Base-by-base conservation (phyloP, 2,329 filamentous ascomycete genomes). In the Fusarium sp. region DNA sequence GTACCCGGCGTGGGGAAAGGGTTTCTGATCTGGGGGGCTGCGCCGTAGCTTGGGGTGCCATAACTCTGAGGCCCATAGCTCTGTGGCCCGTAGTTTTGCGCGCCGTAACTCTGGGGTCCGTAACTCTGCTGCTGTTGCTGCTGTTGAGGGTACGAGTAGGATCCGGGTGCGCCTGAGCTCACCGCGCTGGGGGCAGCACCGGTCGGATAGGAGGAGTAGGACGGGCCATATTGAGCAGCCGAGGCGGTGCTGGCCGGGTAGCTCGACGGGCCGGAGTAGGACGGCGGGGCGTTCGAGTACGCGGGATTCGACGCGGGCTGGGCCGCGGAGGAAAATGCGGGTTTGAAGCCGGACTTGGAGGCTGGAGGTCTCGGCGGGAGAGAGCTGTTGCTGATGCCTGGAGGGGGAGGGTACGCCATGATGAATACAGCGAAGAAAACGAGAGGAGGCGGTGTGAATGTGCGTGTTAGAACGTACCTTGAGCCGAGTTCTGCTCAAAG, bases 351-450 rank as follows among this genome's bases (percentile, higher is more conserved):
- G 28, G 75, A 75, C 78, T 75, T 73, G 68, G 90, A 85, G 55
- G 90, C 88, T 43, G 93, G 93, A 66, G 93, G 94, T 74, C 92
- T 91, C 68, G 93, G 90, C 71, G 94, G 94, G 40, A 97, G 91
- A 74, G 79, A 80, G 76, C 39, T 72, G 73, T 79, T 81, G 77
- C 71, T 80, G 76, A 83, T 81, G 76, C 92, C 92, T 94, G 93
- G 92, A 92, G 92, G 92, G 79, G 91, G 91, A 83, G 92, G 91
- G 88, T 94, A 94, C 83, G 92, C 91, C 93, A 95, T 95, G 88
- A 90, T 90, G 88, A 90, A 90, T 83, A 86, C 82, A 76, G 71
- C 70, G 73, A 61, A 72, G 41, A 62, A 48, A 65, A 68, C 51
- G 59, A 68, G 55, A 58, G 70, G 52, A 72, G 51, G 68, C 68